Evolutionary conservation across 2,329 filamentous ascomycete species (phyloP).

Genomic region (Magnaporthales sp.): DNA sequence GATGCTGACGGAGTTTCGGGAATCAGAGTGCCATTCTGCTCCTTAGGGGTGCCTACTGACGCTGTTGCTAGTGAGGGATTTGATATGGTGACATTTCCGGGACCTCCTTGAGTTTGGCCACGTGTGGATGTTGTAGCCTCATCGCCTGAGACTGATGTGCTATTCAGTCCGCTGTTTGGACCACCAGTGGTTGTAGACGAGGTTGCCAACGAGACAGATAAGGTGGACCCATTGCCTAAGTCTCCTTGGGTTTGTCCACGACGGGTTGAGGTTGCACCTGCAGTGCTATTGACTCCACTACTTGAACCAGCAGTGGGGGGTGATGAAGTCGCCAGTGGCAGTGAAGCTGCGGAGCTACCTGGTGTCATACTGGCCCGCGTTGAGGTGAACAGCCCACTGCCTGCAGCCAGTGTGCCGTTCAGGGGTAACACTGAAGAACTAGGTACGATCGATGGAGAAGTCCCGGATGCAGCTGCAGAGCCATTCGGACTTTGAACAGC

Average conservation of each 20-base stretch:
- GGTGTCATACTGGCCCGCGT: background rate
- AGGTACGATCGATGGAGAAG: background rate
- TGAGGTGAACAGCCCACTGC: background rate
- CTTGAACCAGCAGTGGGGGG: background rate
- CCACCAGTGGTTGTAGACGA: too few species aligned
- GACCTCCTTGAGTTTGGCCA: background rate
- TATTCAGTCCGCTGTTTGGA: too few species aligned
- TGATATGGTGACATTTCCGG: background rate
- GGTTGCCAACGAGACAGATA: too few species aligned
- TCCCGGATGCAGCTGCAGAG: background rate
- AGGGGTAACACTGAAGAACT: background rate
- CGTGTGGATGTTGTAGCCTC: background rate
- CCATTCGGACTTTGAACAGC: background rate
- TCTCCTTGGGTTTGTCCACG: too few species aligned
- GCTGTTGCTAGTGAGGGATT: background rate
- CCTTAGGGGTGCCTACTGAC: background rate
- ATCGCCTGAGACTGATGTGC: background rate
- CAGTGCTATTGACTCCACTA: too few species aligned
- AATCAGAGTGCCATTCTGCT: background rate
- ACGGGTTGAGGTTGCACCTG: too few species aligned
- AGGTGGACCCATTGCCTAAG: too few species aligned
- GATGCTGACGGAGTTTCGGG: background rate
- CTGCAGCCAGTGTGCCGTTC: background rate
- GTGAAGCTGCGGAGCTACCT: background rate
- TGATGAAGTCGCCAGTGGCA: background rate